Percentiles rank a stretch among this genome's conserved stretches.
phyloP scores from a whole-genome alignment of 75 land plant species.

The Gnetum montanum region DNA sequence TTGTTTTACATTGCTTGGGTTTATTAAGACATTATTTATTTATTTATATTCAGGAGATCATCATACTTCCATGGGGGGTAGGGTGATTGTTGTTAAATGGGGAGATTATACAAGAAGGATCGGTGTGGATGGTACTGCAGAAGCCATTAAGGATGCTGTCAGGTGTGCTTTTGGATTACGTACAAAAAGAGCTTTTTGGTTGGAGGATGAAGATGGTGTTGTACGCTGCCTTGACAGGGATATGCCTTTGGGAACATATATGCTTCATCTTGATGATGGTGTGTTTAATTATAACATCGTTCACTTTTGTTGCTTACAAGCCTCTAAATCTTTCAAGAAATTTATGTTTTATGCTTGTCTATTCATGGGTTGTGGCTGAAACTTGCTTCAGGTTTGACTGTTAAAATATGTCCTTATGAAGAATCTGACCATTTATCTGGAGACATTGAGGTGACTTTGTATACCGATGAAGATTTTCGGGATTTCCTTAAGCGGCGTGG shows the following conservation, averaged over 20 bases:
- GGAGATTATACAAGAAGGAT: slow-evolving; percentile 66
- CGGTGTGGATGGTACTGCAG: slow-evolving; percentile 85
- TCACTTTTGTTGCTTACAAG: neutral
- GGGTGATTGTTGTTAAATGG: slow-evolving; percentile 75
- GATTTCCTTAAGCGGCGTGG: slow-evolving; percentile 70
- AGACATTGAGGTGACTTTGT: slow-evolving; percentile 64
- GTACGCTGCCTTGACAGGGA: slow-evolving; percentile 82
- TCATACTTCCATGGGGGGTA: slow-evolving; percentile 47
- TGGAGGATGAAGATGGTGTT: slow-evolving; percentile 91
- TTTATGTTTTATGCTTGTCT: neutral
- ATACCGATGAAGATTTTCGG: slow-evolving; percentile 79
- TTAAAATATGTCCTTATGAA: slow-evolving; percentile 70
- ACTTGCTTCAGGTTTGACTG: slow-evolving; percentile 58
- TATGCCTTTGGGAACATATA: slow-evolving; percentile 85
- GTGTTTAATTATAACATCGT: slow-evolving; percentile 4
- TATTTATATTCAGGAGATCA: slow-evolving; percentile 47
- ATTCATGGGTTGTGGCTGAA: neutral
- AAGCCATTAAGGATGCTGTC: slow-evolving; percentile 89
- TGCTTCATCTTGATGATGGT: slow-evolving; percentile 89
- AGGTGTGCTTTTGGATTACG: slow-evolving; percentile 82
- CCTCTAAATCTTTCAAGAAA: neutral
- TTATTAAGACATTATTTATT: too few relatives aligned
- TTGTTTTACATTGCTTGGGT: too few relatives aligned
- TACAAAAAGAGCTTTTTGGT: slow-evolving; percentile 89
- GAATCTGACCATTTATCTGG: slow-evolving; percentile 53